phyloP scores from a whole-genome alignment of 1,284 basidiomycete genomes.

The Melampsora americana region DNA sequence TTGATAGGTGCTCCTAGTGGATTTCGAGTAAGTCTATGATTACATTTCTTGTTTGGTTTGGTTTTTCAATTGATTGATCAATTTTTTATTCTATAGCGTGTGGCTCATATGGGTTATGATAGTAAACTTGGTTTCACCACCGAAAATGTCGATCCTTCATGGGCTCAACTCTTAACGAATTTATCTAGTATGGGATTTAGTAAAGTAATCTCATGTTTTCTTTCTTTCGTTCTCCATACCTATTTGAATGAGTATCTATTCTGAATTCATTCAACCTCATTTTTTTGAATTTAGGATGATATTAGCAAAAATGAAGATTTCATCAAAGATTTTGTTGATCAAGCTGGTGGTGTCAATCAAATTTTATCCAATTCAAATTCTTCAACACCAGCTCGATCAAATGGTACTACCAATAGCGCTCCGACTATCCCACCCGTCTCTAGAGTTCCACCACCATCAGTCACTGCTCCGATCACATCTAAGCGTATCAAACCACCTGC shows the following conservation, averaged over 20 bases:
- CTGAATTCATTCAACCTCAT: background rate
- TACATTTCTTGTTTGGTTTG: background rate
- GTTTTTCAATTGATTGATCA: background rate
- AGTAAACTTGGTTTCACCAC: slow-evolving; percentile 79
- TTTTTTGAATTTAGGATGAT: slow-evolving; percentile 53
- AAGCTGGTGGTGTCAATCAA: slow-evolving; percentile 57
- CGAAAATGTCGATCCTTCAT: slow-evolving; percentile 84
- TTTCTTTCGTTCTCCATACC: background rate
- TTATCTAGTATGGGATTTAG: slow-evolving; percentile 65
- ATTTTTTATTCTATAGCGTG: slow-evolving; percentile 60
- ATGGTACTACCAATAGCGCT: too few relatives aligned
- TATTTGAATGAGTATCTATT: background rate
- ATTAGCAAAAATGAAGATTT: slow-evolving; percentile 79
- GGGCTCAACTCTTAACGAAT: slow-evolving; percentile 73
- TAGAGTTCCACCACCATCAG: slow-evolving; percentile 14
- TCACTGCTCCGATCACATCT: slow-evolving; percentile 7
- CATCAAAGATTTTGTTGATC: slow-evolving; percentile 76
- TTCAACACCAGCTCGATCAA: slow-evolving; percentile 60
- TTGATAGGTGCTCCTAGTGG: slow-evolving; percentile 35
- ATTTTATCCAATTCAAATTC: slow-evolving; percentile 59
- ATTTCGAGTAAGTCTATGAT: slow-evolving; percentile 20
- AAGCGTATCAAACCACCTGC: slow-evolving; percentile 15
- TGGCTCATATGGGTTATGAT: slow-evolving; percentile 94
- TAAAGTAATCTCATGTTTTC: slow-evolving; percentile 6
- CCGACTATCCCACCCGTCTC: slow-evolving; percentile 3